phyloP scores from a whole-genome alignment of 495 filamentous ascomycete species.

The Lasiosphaeria miniovina region DNA sequence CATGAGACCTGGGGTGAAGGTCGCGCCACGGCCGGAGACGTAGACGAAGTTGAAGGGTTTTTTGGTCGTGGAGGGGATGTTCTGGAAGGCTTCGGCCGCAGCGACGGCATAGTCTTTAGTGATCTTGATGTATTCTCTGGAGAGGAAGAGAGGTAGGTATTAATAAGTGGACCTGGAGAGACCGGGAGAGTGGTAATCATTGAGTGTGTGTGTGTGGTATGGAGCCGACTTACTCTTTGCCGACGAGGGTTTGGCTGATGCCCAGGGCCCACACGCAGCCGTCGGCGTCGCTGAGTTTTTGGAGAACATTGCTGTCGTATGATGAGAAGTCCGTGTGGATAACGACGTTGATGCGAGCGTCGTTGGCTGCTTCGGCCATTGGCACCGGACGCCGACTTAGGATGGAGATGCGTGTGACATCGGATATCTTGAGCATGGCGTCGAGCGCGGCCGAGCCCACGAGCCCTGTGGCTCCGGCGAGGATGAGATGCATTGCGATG shows the following conservation, averaged over 20 bases:
- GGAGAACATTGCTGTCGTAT: constrained; percentile 54
- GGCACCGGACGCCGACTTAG: constrained; percentile 62
- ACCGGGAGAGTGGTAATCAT: not conserved
- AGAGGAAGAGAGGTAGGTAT: too few relatives aligned
- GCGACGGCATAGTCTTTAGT: constrained; percentile 62
- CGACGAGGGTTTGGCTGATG: constrained; percentile 55
- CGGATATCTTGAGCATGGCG: constrained; percentile 56
- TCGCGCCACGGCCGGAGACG: constrained; percentile 61
- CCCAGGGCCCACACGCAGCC: constrained; percentile 73
- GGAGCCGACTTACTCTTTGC: constrained; percentile 52
- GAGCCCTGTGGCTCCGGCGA: constrained; percentile 73
- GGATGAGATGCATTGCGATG: constrained; percentile 62
- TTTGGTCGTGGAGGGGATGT: constrained; percentile 32
- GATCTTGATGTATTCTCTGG: constrained; percentile 64
- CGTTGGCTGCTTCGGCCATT: constrained; percentile 57
- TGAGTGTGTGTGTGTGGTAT: not conserved
- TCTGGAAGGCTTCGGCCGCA: constrained; percentile 59
- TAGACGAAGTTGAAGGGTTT: constrained; percentile 66
- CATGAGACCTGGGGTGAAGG: constrained; percentile 46
- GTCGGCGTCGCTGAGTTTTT: constrained; percentile 59
- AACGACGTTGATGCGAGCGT: constrained; percentile 59
- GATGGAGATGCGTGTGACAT: constrained; percentile 61
- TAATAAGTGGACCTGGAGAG: not conserved
- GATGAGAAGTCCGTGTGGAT: constrained; percentile 61
- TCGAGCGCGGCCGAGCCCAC: constrained; percentile 65